Conservation (phyloP, 106 monocot species). For the Triglochin maritima region DNA sequence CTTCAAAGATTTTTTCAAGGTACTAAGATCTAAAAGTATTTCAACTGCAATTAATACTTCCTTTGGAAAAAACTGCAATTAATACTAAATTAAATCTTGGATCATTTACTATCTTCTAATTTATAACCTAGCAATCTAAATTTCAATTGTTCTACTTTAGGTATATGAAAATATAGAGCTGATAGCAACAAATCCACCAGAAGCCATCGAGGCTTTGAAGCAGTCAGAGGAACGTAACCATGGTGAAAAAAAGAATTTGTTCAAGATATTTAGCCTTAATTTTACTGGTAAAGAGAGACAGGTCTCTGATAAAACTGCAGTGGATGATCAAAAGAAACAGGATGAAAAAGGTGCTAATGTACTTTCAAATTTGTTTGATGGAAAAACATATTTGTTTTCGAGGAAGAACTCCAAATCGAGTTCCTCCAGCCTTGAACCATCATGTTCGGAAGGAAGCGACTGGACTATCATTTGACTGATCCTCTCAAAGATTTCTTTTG, state of each 20-base stretch:
- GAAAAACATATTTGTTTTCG: conserved; percentile 44
- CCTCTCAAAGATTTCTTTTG: too few species aligned
- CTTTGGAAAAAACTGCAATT: neutral
- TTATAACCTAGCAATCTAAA: neutral
- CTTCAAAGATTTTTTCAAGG: conserved; percentile 69
- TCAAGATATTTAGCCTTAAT: conserved; percentile 48
- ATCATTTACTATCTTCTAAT: neutral
- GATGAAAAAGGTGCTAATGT: conserved; percentile 32
- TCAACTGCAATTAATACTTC: neutral
- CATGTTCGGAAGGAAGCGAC: conserved; percentile 27
- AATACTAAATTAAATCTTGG: neutral
- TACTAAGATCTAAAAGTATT: conserved; percentile 4
- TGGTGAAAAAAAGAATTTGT: conserved; percentile 32
- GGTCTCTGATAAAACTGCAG: conserved; percentile 12
- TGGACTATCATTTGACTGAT: conserved; percentile 29
- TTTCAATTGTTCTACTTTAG: conserved; percentile 12
- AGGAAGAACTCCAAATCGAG: conserved; percentile 35
- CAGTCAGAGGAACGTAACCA: conserved; percentile 24
- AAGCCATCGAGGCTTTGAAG: conserved; percentile 31
- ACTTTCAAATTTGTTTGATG: conserved; percentile 55
- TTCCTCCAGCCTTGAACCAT: conserved; percentile 6
- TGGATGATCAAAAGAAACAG: conserved; percentile 49
- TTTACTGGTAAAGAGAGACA: conserved; percentile 47
- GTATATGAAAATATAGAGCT: conserved; percentile 80
- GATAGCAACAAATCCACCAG: conserved; percentile 49